Evolutionary conservation across 1,139 yeast species (phyloP).

Genomic region (Casaregolazyma lundiana): DNA sequence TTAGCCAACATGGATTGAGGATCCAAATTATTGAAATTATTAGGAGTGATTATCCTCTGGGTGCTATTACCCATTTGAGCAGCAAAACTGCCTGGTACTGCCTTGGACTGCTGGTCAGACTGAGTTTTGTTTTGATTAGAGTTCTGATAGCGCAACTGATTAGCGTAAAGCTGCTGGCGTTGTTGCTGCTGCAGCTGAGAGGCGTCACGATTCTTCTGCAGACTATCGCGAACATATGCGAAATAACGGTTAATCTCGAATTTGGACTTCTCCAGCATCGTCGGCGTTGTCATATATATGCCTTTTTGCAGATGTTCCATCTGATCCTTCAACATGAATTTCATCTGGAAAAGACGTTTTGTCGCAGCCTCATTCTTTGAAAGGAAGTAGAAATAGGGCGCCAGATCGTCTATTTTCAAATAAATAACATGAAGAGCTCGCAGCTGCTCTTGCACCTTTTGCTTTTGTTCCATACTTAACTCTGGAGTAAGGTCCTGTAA

Average conservation of each 20-base stretch:
- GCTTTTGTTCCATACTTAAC: slow-evolving; percentile 60
- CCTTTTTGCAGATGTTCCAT: slow-evolving; percentile 63
- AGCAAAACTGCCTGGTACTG: slow-evolving; percentile 11
- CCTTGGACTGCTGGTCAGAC: slow-evolving; percentile 6
- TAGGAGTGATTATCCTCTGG: not conserved
- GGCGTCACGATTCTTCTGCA: slow-evolving; percentile 19
- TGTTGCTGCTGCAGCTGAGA: slow-evolving; percentile 13
- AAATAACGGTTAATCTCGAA: slow-evolving; percentile 71
- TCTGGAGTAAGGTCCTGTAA: slow-evolving; percentile 60
- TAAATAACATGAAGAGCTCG: slow-evolving; percentile 58
- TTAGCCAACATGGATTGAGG: not conserved
- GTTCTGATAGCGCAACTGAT: slow-evolving; percentile 7
- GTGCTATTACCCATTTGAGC: not conserved
- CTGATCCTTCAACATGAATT: slow-evolving; percentile 72
- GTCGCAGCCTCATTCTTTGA: slow-evolving; percentile 74
- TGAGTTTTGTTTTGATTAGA: slow-evolving; percentile 13
- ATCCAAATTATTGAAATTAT: not conserved
- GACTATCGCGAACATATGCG: slow-evolving; percentile 60
- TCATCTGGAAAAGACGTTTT: slow-evolving; percentile 68
- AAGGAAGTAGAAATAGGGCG: slow-evolving; percentile 70
- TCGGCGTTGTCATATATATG: slow-evolving; percentile 61
- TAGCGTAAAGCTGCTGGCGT: slow-evolving; percentile 13
- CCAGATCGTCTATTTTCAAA: slow-evolving; percentile 66
- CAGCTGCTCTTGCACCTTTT: slow-evolving; percentile 54
- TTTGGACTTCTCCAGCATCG: slow-evolving; percentile 63